phyloP scores from a whole-genome alignment of 2,329 filamentous ascomycete species.

The Fusarium verticillioides region DNA sequence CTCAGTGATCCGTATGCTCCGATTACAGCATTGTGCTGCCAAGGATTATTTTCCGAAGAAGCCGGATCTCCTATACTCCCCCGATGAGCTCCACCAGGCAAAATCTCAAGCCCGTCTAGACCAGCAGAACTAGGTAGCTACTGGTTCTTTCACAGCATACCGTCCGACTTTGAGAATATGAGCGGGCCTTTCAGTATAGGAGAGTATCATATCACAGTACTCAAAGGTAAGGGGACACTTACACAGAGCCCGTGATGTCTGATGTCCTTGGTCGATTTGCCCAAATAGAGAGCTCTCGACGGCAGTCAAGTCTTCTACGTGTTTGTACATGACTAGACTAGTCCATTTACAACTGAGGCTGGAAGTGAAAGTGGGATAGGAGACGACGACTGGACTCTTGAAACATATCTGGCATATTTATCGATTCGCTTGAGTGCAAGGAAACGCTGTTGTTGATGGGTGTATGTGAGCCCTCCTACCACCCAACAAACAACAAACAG shows the following conservation, averaged over 20 bases:
- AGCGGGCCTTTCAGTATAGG: background rate
- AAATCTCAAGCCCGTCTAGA: background rate
- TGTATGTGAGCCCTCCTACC: background rate
- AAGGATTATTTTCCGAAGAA: constrained; percentile 35
- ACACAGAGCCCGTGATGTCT: background rate
- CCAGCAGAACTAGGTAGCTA: background rate
- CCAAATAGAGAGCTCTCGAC: background rate
- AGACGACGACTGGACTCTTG: background rate
- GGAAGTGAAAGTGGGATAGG: too few relatives aligned
- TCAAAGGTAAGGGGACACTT: too few relatives aligned
- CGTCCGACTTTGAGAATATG: background rate
- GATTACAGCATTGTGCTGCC: constrained; percentile 13
- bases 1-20: constrained; percentile 27
- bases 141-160: background rate
- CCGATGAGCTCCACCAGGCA: constrained; percentile 11
- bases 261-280: background rate
- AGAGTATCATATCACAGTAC: background rate
- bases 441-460: background rate
- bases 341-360: background rate
- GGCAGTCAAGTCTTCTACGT: background rate
- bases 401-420: background rate
- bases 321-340: background rate
- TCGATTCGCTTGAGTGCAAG: background rate
- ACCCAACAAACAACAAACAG: background rate
- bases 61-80: constrained; percentile 27